phyloP scores from a whole-genome alignment of 2,329 filamentous ascomycete genomes.

The Rhynchosporium agropyri region DNA sequence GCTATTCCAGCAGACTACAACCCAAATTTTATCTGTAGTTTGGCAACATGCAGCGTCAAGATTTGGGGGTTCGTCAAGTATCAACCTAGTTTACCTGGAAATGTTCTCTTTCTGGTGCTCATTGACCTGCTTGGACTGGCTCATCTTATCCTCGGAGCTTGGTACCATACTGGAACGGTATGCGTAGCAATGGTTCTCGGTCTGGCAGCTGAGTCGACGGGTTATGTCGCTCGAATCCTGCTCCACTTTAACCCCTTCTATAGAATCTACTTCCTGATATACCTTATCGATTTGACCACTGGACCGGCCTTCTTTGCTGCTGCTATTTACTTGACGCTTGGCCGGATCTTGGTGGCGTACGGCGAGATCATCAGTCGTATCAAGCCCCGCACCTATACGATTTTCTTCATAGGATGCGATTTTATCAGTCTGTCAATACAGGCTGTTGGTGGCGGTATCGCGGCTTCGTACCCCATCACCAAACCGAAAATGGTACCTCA shows the following conservation, averaged over 20 bases:
- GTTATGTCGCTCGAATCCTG: neutral
- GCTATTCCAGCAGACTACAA: neutral
- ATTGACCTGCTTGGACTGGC: neutral
- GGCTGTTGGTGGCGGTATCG: slow-evolving; percentile 58
- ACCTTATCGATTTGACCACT: slow-evolving; percentile 58
- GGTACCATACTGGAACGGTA: neutral
- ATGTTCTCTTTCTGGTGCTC: neutral
- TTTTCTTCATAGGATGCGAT: slow-evolving; percentile 63
- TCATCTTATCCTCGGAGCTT: neutral
- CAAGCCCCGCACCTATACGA: slow-evolving; percentile 53
- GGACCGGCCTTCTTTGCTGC: slow-evolving; percentile 60
- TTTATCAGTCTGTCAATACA: slow-evolving; percentile 59
- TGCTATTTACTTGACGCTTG: slow-evolving; percentile 59
- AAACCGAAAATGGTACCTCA: neutral
- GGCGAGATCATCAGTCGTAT: slow-evolving; percentile 51
- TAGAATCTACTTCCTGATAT: slow-evolving; percentile 53
- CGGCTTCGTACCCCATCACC: slow-evolving; percentile 46
- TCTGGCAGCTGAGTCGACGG: neutral
- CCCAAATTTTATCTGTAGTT: neutral
- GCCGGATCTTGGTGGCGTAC: slow-evolving; percentile 58
- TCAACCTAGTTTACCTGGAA: neutral
- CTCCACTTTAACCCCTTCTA: slow-evolving; percentile 38
- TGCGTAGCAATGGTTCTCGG: neutral
- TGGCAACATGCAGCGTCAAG: neutral
- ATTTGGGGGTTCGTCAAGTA: neutral